Percentiles rank a stretch among this genome's conserved stretches.
These are phyloP conservation scores for Pseudogymnoascus sp. DNA, from an alignment of 2,329 filamentous ascomycete genomes.

Conservation along the genomic window DNA sequence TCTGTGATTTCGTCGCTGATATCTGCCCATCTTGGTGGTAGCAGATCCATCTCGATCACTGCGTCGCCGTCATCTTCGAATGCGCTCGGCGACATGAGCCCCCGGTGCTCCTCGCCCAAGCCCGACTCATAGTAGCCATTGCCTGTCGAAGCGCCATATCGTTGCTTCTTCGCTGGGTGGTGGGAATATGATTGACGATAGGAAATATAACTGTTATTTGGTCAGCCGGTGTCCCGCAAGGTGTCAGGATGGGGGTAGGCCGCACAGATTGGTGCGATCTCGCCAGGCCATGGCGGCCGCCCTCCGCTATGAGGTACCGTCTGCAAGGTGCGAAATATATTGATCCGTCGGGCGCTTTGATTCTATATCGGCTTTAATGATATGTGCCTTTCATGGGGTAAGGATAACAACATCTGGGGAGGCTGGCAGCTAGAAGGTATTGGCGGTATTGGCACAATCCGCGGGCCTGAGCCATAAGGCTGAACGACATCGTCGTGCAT, in stretches of 20 bases:
- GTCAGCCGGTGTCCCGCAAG: conserved; percentile 26
- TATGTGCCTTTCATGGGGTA: conserved; percentile 1
- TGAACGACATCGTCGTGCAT: conserved; percentile 8
- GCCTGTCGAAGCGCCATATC: conserved; percentile 42
- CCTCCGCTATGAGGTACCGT: neutral
- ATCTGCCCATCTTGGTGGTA: conserved; percentile 93
- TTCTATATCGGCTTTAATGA: neutral
- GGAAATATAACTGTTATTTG: conserved; percentile 72
- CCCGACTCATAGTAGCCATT: conserved; percentile 55
- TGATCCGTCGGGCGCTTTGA: neutral
- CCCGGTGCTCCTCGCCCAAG: conserved; percentile 60
- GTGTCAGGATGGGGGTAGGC: conserved; percentile 19
- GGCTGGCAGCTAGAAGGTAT: conserved; percentile 2
- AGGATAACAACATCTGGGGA: neutral
- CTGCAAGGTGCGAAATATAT: conserved; percentile 4
- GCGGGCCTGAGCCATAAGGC: conserved; percentile 4
- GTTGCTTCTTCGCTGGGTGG: conserved; percentile 79
- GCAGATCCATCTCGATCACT: conserved; percentile 95
- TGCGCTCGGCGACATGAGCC: conserved; percentile 72
- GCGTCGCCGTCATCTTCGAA: conserved; percentile 84
- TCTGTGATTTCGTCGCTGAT: conserved; percentile 90
- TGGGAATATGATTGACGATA: conserved; percentile 98
- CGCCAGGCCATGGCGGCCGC: conserved; percentile 76
- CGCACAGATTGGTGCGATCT: conserved; percentile 96
- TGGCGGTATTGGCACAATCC: conserved; percentile 8